These are phyloP conservation scores for Saitoella complicata DNA, from an alignment of 805 yeast species.

Conservation along the genomic window DNA sequence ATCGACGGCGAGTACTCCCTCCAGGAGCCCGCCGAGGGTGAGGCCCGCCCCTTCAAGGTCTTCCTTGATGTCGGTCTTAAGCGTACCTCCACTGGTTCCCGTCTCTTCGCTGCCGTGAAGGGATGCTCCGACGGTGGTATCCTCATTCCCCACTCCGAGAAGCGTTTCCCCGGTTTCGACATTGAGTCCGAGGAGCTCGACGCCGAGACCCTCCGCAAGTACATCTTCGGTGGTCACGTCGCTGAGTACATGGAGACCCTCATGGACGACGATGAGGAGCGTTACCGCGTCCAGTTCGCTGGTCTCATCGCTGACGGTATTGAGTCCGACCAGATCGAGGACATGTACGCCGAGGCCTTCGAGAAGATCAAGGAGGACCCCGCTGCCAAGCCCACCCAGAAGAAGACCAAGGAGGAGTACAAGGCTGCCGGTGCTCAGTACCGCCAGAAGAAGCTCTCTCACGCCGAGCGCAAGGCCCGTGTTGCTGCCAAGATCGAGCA, in stretches of 20 bases:
- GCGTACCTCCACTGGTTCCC: constrained; percentile 99
- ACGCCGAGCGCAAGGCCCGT: constrained; percentile 76
- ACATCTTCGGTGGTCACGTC: constrained; percentile 99
- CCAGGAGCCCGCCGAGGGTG: constrained; percentile 98
- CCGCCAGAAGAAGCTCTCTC: constrained; percentile 78
- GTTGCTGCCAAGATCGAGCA: constrained; percentile 73
- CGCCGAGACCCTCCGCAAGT: constrained; percentile 91
- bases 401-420: constrained; percentile 94
- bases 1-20: constrained; percentile 97
- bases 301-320: constrained; percentile 92
- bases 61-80: constrained; percentile 98
- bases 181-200: constrained; percentile 96
- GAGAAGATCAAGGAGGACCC: constrained; percentile 95
- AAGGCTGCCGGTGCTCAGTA: constrained; percentile 91
- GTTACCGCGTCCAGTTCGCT: constrained; percentile 91
- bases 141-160: constrained; percentile 97
- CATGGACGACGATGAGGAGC: constrained; percentile 99
- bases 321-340: constrained; percentile 94
- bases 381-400: constrained; percentile 70
- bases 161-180: constrained; percentile 99
- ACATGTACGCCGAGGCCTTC: constrained; percentile 86
- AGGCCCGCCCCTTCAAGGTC: constrained; percentile 99
- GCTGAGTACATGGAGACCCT: constrained; percentile 99
- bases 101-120: constrained; percentile 97
- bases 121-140: constrained; percentile 99